These are phyloP conservation scores for Cadophora luteo-olivacea DNA, from an alignment of 2,329 filamentous ascomycete genomes.

Conservation along the genomic window DNA sequence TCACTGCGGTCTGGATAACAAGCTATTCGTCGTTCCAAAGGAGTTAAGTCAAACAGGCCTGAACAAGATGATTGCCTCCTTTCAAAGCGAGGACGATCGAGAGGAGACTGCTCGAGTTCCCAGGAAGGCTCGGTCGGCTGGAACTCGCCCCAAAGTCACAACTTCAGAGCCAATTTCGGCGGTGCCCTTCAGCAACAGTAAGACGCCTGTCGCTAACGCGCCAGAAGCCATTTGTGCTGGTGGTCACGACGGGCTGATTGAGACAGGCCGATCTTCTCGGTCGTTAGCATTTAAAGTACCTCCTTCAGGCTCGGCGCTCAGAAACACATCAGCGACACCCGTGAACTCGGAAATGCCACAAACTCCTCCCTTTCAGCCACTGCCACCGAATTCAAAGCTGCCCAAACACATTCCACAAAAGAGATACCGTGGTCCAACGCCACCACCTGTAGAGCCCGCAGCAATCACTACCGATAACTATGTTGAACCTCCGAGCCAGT, in stretches of 20 bases:
- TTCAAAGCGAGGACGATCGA: slow-evolving; percentile 10
- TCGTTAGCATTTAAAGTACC: neutral
- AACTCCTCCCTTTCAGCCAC: neutral
- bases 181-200: neutral
- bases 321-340: neutral
- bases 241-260: slow-evolving; percentile 4
- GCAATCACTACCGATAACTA: neutral
- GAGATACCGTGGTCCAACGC: slow-evolving; percentile 20
- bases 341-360: neutral
- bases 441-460: neutral
- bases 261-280: neutral
- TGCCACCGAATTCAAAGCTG: slow-evolving; percentile 2
- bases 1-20: slow-evolving; percentile 17
- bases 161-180: neutral
- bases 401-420: slow-evolving; percentile 23
- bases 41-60: slow-evolving; percentile 13
- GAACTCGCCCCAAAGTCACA: neutral
- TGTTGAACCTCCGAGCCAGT: slow-evolving; percentile 14
- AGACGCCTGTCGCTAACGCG: neutral
- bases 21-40: slow-evolving; percentile 23
- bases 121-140: slow-evolving; percentile 1
- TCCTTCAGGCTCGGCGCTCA: neutral
- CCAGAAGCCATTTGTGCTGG: neutral
- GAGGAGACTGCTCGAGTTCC: neutral
- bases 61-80: slow-evolving; percentile 7